These are phyloP conservation scores for Globisporangium barbulae DNA, from an alignment of 352 stramenopile species.

Conservation along the genomic window DNA sequence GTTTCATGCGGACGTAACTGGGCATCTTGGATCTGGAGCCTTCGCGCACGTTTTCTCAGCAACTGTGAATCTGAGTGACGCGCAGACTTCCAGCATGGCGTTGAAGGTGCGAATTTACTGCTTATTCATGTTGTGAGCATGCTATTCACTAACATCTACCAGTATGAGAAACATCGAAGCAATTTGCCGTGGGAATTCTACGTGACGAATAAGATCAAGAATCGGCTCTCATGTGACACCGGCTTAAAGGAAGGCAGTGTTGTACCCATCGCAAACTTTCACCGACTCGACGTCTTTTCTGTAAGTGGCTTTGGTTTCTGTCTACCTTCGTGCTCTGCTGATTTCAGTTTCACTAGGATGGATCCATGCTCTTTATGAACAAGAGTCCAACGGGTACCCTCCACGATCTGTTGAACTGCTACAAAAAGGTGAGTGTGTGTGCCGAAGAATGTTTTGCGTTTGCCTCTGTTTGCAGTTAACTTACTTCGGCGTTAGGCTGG, in stretches of 20 bases:
- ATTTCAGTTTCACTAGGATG: conserved; percentile 44
- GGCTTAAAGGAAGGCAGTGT: conserved; percentile 21
- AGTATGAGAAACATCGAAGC: conserved; percentile 69
- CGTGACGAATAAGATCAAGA: conserved; percentile 52
- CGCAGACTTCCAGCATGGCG: conserved; percentile 33
- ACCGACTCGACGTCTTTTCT: conserved; percentile 55
- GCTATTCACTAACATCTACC: not conserved
- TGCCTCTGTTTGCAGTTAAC: conserved; percentile 1
- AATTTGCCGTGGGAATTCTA: conserved; percentile 85
- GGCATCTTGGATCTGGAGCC: conserved; percentile 63
- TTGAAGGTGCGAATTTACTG: conserved; percentile 45
- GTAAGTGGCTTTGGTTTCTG: conserved; percentile 22
- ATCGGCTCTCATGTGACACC: conserved; percentile 26
- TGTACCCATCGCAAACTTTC: conserved; percentile 40
- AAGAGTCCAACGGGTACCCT: conserved; percentile 67
- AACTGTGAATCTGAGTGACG: conserved; percentile 25
- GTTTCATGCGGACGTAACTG: conserved; percentile 39
- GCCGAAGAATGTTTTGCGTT: not conserved
- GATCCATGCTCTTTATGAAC: conserved; percentile 69
- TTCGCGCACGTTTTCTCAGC: conserved; percentile 78
- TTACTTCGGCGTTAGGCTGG: conserved; percentile 29
- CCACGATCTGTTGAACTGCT: conserved; percentile 74
- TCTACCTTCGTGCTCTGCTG: conserved; percentile 6
- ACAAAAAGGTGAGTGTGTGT: conserved; percentile 48
- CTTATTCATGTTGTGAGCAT: not conserved